Evolutionary conservation across 2,329 filamentous ascomycete species (phyloP).

Genomic region (Colletotrichum sansevieriae): DNA sequence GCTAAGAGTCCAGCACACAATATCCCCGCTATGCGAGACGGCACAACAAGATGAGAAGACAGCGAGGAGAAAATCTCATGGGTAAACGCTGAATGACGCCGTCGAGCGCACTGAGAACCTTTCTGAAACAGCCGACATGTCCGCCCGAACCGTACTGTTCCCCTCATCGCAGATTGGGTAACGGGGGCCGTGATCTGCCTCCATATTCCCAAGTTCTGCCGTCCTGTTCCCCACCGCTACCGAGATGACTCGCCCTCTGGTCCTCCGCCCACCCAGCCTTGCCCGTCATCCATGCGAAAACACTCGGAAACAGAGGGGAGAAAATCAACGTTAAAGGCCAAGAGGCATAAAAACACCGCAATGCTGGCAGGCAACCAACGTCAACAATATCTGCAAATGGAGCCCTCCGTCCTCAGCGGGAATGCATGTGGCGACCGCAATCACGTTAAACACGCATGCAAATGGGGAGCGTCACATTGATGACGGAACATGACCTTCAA

Average conservation of each 20-base stretch:
- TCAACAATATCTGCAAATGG: conserved; percentile 8
- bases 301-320: conserved; percentile 21
- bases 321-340: conserved; percentile 22
- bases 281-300: conserved; percentile 25
- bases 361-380: conserved; percentile 19
- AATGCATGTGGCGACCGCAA: conserved; percentile 8
- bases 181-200: conserved; percentile 30
- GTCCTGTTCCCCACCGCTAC: conserved; percentile 25
- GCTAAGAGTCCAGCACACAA: neutral
- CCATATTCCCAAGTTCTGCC: conserved; percentile 24
- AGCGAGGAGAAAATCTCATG: neutral
- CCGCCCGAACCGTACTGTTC: conserved; percentile 15
- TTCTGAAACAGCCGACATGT: conserved; percentile 34
- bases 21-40: conserved; percentile 11
- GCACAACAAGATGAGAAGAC: conserved; percentile 9
- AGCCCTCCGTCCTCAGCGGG: conserved; percentile 5
- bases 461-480: conserved; percentile 12
- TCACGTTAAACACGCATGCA: conserved; percentile 3
- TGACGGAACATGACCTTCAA: conserved; percentile 6
- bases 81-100: conserved; percentile 6
- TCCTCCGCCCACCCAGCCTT: conserved; percentile 26
- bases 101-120: conserved; percentile 15
- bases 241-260: conserved; percentile 21
- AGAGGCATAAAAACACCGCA: conserved; percentile 7
- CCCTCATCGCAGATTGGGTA: conserved; percentile 1